Evolutionary conservation across 805 yeast species (phyloP), one percentile per base, ranked within the genome.

Genomic region (Candida methanosorbosa): DNA sequence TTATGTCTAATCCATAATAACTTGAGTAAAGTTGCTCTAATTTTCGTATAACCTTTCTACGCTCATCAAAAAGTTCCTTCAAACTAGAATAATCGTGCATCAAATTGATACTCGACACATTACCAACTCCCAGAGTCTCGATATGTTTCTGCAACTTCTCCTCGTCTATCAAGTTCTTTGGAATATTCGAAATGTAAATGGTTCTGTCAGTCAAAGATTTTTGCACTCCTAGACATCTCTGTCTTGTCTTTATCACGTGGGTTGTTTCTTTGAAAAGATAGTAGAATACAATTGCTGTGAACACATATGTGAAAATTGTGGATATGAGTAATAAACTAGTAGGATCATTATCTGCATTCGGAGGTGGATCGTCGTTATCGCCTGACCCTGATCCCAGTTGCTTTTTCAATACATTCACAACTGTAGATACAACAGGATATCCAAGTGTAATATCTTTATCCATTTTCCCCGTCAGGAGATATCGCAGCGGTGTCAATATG

Each of bases 141-240:
- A 75, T 64, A 45, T 73, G 76, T 14, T 48, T 40, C 36, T 67
- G 68, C 33, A 75, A 55, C 4, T 61, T 59, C 6, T 43, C 43
- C 14, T 72, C 74, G 40, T 62, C 59, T 31, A 64, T 57, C 44
- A 75, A 52, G 26, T 57, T 50, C 28, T 51, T 54, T 1, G 81
- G 81, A 15, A 75, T 73, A 26, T 75, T 75, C 31, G 72, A 71
- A 14, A 75, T 54, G 32, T 66, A 54, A 30, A 75, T 72, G 5
- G 81, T 75, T 39, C 80, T 54, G 50, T 75, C 81, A 2, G 79
- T 73, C 32, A 75, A 58, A 14, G 79, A 69, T 51, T 72, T 64
- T 46, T 75, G 81, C 5, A 74, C 63, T 1, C 81, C 81, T 38
- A 75, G 54, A 48, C 72, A 74, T 42, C 67, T 63, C 45, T 75